phyloP scores from a whole-genome alignment of 495 filamentous ascomycete genomes.

The Xylaria flabelliformis region DNA sequence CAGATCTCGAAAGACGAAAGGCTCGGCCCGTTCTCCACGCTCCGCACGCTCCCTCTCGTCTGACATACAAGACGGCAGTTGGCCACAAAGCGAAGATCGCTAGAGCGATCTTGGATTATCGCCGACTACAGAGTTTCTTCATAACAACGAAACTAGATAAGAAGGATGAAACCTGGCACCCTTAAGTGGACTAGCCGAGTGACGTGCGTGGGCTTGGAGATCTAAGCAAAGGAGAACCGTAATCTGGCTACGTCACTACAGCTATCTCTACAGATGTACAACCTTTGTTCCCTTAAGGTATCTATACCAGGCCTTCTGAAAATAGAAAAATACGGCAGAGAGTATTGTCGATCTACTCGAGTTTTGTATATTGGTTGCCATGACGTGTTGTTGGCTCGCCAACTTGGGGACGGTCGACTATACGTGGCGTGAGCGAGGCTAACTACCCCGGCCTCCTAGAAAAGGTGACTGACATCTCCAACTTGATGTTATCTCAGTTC shows the following conservation, averaged over 20 bases:
- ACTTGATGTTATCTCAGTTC: background rate
- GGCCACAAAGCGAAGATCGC: background rate
- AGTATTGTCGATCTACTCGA: background rate
- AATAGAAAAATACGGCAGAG: background rate
- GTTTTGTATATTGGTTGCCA: background rate
- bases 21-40: slow-evolving; percentile 22
- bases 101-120: background rate
- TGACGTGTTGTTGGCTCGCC: background rate
- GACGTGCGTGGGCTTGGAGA: background rate
- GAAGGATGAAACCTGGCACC: background rate
- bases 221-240: background rate
- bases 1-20: slow-evolving; percentile 3
- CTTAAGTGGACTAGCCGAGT: background rate
- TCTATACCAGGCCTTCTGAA: slow-evolving; percentile 1
- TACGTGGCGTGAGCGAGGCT: background rate
- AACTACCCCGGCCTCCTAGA: background rate
- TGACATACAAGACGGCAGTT: background rate
- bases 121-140: background rate
- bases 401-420: background rate
- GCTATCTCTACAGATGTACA: background rate
- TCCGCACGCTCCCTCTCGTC: background rate
- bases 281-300: background rate
- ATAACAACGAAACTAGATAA: background rate
- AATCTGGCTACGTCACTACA: background rate
- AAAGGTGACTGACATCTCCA: background rate